Evolutionary conservation across 2,329 filamentous ascomycete species (phyloP), one percentile per base, ranked within the genome.

Genomic region (Diplocarpon mali): DNA sequence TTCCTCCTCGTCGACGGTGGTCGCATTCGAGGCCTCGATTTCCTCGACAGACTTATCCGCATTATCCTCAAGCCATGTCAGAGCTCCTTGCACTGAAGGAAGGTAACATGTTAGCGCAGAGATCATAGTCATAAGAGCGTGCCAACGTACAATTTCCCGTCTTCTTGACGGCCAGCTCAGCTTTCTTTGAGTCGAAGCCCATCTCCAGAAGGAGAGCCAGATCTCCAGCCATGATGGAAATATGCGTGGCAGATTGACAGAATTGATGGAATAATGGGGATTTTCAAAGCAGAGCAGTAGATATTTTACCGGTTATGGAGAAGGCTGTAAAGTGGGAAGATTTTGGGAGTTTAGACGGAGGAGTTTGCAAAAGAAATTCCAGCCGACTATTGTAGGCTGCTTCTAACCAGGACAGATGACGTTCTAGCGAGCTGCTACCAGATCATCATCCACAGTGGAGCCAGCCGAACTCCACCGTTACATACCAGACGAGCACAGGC

Each of bases 21-120:
- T 24, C 7, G 20, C 63, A 3, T 32, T 14, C 9, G 30, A 63
- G 3, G 68, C 68, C 51, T 85, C 75, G 50, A 96, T 80, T 46
- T 94, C 82, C 31, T 95, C 88, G 35, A 95, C 62, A 1, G 85
- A 73, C 57, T 85, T 94, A 64, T 95, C 87, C 62, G 93, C 81
- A 62, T 93, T 94, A 57, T 84, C 77, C 62, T 94, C 89, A 1
- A 98, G 76, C 92, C 92, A 98, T 67, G 95, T 85, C 46, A 98
- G 75, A 42, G 92, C 92, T 54, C 81, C 83, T 62, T 92, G 83
- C 38, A 95, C 85, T 90, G 27, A 40, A 40, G 14, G 14, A 16
- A n/a, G 7, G 9, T 2, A 27, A 14, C 10, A 3, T n/a, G 32
- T 52, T 34, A 57, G 54, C 7, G 50, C 44, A 29, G 20, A 9